Percentiles rank a stretch among this genome's conserved stretches.
Evolutionary conservation across 106 monocot species (phyloP).

Genomic region (Cymbidium sinense): DNA sequence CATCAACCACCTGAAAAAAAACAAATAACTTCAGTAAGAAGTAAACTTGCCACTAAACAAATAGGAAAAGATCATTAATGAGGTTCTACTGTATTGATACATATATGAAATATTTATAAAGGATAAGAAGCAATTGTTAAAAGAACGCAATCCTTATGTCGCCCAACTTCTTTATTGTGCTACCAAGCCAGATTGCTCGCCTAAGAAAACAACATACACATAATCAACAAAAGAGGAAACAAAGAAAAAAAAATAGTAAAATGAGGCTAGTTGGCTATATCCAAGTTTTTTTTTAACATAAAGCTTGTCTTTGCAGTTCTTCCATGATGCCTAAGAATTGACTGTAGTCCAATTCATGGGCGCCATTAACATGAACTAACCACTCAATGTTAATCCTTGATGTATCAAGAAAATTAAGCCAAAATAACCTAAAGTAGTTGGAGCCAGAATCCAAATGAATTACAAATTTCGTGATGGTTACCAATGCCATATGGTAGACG

Average conservation of each 20-base stretch:
- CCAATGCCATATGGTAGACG: too few relatives aligned
- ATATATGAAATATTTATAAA: not conserved
- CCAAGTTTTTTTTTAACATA: not conserved
- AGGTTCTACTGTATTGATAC: not conserved
- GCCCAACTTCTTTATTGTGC: too few relatives aligned
- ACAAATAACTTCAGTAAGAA: slow-evolving; percentile 4
- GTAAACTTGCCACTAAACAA: not conserved
- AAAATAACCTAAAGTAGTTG: not conserved
- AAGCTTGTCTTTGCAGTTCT: not conserved
- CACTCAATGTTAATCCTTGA: not conserved
- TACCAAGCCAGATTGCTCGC: too few relatives aligned
- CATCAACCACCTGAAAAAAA: slow-evolving; percentile 77
- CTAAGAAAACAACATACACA: too few relatives aligned
- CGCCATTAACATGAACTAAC: not conserved
- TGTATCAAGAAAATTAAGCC: not conserved
- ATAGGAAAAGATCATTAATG: not conserved
- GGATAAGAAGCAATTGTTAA: not conserved
- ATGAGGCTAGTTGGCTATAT: too few relatives aligned
- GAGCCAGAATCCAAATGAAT: not conserved
- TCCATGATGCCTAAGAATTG: not conserved
- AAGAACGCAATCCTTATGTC: not conserved
- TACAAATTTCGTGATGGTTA: not conserved
- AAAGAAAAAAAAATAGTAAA: too few relatives aligned
- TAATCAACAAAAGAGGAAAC: too few relatives aligned
- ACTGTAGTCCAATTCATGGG: not conserved